phyloP scores from a whole-genome alignment of 352 stramenopile genomes.

The Aphanomyces cochlioides region DNA sequence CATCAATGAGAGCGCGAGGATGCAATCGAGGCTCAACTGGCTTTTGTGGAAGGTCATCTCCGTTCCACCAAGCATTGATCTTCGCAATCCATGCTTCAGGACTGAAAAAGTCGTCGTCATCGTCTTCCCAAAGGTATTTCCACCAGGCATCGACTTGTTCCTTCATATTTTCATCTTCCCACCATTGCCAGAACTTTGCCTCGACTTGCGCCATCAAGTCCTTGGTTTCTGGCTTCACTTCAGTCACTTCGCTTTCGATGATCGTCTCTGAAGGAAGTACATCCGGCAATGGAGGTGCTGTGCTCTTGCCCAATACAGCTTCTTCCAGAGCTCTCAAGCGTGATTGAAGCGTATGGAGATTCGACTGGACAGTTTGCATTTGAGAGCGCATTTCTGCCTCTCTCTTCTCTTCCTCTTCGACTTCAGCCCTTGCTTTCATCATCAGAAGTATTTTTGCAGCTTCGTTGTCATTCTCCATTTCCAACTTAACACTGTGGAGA shows the following conservation, averaged over 20 bases:
- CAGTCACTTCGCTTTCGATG: background rate
- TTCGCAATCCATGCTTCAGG: constrained; percentile 3
- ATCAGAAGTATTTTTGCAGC: constrained; percentile 40
- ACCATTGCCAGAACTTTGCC: background rate
- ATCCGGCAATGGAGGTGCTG: background rate
- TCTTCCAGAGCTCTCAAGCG: constrained; percentile 53
- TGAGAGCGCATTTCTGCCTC: constrained; percentile 49
- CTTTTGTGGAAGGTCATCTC: background rate
- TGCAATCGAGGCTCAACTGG: background rate
- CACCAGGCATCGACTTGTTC: constrained; percentile 1
- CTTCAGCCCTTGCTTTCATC: constrained; percentile 10
- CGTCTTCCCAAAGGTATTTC: constrained; percentile 14
- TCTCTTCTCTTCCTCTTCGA: constrained; percentile 42
- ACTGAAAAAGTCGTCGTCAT: constrained; percentile 14
- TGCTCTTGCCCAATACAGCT: constrained; percentile 34
- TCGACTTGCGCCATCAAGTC: background rate
- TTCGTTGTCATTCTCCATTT: constrained; percentile 70
- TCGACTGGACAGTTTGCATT: constrained; percentile 44
- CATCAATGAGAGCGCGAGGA: background rate
- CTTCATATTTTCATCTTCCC: background rate
- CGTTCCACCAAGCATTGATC: background rate
- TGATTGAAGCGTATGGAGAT: constrained; percentile 60
- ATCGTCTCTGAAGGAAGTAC: background rate
- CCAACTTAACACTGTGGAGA: constrained; percentile 60
- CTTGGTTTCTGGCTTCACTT: background rate